Percentiles rank a stretch among this genome's conserved stretches.
phyloP scores from a whole-genome alignment of 345 rosid genomes.

The Crucihimalaya himalaica region DNA sequence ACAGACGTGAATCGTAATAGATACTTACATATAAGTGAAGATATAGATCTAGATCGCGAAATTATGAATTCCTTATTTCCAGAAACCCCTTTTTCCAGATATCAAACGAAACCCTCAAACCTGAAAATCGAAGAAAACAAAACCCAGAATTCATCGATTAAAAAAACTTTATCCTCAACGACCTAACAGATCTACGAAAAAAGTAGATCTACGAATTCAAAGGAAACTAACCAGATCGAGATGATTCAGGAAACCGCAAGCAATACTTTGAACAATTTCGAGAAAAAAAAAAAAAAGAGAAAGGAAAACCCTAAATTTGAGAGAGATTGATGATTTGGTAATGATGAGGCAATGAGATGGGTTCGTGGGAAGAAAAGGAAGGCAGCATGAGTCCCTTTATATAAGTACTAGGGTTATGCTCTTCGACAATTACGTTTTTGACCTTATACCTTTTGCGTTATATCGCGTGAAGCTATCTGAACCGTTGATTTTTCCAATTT shows the following conservation, averaged over 20 bases:
- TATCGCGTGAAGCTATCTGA: not conserved
- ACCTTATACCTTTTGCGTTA: constrained; percentile 15
- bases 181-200: constrained; percentile 12
- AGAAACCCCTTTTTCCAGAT: constrained; percentile 28
- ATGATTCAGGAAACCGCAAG: constrained; percentile 19
- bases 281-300: not conserved
- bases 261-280: not conserved
- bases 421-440: not conserved
- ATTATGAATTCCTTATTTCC: not conserved
- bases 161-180: not conserved
- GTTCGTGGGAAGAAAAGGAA: constrained; percentile 30
- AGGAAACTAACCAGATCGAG: constrained; percentile 29
- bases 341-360: constrained; percentile 44
- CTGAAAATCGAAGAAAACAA: constrained; percentile 9
- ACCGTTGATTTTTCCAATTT: constrained; percentile 24
- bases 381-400: constrained; percentile 21
- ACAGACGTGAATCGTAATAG: not conserved
- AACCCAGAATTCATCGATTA: not conserved
- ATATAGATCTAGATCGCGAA: not conserved
- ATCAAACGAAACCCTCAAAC: constrained; percentile 37
- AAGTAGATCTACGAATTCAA: constrained; percentile 1
- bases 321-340: constrained; percentile 40
- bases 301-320: constrained; percentile 32
- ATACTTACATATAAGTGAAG: constrained; percentile 28
- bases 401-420: constrained; percentile 10